phyloP scores from a whole-genome alignment of 192 early-diverging fungal species.

The Borealophlyctis nickersoniae region DNA sequence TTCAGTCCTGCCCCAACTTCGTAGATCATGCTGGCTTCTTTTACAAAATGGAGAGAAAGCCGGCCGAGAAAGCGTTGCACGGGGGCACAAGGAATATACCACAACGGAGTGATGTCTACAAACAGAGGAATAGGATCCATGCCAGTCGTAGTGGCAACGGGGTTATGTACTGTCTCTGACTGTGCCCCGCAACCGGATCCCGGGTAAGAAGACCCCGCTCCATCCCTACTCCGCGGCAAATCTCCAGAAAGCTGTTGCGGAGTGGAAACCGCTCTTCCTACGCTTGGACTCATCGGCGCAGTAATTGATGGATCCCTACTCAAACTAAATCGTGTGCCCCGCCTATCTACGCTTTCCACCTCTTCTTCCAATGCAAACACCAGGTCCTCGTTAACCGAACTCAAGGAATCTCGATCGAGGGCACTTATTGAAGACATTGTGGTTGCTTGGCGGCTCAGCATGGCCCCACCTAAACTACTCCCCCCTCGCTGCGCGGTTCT shows the following conservation, averaged over 20 bases:
- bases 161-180: too few relatives aligned
- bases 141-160: constrained; percentile 14
- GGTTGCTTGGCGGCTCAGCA: too few relatives aligned
- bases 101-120: constrained; percentile 68
- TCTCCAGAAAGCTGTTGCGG: not conserved
- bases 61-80: constrained; percentile 63
- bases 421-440: not conserved
- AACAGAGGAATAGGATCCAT: constrained; percentile 29
- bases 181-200: too few relatives aligned
- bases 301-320: too few relatives aligned
- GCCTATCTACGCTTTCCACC: not conserved
- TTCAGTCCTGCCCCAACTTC: constrained; percentile 41
- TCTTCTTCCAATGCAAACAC: constrained; percentile 14
- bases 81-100: constrained; percentile 54
- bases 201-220: too few relatives aligned
- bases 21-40: constrained; percentile 54
- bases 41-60: constrained; percentile 77
- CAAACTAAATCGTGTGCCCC: too few relatives aligned
- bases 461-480: not conserved
- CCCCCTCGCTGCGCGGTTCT: not conserved
- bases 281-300: too few relatives aligned
- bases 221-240: not conserved
- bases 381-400: not conserved
- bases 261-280: not conserved
- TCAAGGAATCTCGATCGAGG: not conserved